A percentile compares a stretch with the other conserved stretches of the same genome.
phyloP scores from a whole-genome alignment of 495 filamentous ascomycete species.

The Polyplosphaeria fusca region DNA sequence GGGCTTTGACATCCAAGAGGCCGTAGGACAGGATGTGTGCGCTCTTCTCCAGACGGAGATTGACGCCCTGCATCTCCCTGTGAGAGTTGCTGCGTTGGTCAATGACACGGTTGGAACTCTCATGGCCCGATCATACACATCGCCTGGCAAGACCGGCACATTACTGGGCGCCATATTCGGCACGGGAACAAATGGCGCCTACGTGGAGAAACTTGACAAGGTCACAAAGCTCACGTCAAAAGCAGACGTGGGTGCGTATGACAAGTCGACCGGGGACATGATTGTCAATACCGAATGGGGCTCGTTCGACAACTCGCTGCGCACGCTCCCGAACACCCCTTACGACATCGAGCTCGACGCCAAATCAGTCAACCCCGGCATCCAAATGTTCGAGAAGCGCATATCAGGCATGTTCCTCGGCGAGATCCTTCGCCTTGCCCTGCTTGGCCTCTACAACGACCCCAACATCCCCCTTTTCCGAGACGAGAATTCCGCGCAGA shows the following conservation, averaged over 20 bases:
- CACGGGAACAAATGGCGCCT: constrained; percentile 92
- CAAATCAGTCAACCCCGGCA: constrained; percentile 83
- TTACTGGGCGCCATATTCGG: constrained; percentile 91
- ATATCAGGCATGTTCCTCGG: constrained; percentile 98
- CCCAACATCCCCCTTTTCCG: constrained; percentile 62
- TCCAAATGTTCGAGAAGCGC: constrained; percentile 99
- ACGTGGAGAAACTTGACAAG: constrained; percentile 71
- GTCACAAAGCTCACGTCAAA: constrained; percentile 63
- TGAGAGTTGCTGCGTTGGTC: constrained; percentile 88
- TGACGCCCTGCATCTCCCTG: constrained; percentile 79
- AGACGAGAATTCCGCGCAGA: constrained; percentile 59
- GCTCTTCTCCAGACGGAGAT: constrained; percentile 86
- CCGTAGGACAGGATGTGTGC: constrained; percentile 92
- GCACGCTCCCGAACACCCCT: constrained; percentile 76
- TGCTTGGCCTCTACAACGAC: constrained; percentile 61
- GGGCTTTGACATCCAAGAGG: constrained; percentile 91
- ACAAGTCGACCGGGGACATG: constrained; percentile 85
- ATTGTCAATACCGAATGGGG: constrained; percentile 99
- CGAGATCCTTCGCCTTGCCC: constrained; percentile 78
- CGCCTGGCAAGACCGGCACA: constrained; percentile 81
- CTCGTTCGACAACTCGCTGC: constrained; percentile 91
- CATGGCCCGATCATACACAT: constrained; percentile 95
- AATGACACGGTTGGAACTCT: constrained; percentile 97
- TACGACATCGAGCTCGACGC: constrained; percentile 79
- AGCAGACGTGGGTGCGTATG: constrained; percentile 55